These are phyloP conservation scores for Erodium trifolium DNA, from an alignment of 441 rosid genomes.

Conservation along the genomic window DNA sequence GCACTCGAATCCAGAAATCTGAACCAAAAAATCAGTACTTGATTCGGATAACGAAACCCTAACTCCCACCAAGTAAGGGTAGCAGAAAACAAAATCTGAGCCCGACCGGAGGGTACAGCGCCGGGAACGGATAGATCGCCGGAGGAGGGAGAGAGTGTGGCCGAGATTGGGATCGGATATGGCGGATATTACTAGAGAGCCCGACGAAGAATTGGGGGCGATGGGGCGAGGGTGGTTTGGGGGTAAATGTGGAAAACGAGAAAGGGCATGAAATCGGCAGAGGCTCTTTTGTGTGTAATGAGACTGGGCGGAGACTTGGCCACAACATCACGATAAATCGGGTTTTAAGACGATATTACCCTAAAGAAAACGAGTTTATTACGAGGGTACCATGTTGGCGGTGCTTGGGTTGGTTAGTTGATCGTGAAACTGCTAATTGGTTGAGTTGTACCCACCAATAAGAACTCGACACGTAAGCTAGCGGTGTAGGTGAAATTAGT, in stretches of 20 bases:
- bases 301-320: slow-evolving; percentile 22
- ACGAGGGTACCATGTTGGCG: background rate
- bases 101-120: slow-evolving; percentile 14
- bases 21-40: slow-evolving; percentile 14
- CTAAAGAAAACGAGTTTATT: background rate
- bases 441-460: background rate
- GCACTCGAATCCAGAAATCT: slow-evolving; percentile 7
- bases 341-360: slow-evolving; percentile 6
- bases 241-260: slow-evolving; percentile 25
- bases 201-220: slow-evolving; percentile 8
- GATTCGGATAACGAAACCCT: slow-evolving; percentile 20
- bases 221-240: slow-evolving; percentile 7
- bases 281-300: background rate
- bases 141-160: slow-evolving; percentile 12
- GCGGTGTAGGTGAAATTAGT: background rate
- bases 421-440: background rate
- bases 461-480: background rate
- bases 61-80: background rate
- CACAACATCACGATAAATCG: background rate
- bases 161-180: slow-evolving; percentile 20
- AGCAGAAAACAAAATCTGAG: slow-evolving; percentile 10
- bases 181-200: slow-evolving; percentile 22
- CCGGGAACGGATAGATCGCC: slow-evolving; percentile 6
- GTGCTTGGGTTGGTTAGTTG: background rate
- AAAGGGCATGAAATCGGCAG: background rate